Evolutionary conservation across 768 basidiomycete species (phyloP).

Genomic region (Pulveroboletus sp.): DNA sequence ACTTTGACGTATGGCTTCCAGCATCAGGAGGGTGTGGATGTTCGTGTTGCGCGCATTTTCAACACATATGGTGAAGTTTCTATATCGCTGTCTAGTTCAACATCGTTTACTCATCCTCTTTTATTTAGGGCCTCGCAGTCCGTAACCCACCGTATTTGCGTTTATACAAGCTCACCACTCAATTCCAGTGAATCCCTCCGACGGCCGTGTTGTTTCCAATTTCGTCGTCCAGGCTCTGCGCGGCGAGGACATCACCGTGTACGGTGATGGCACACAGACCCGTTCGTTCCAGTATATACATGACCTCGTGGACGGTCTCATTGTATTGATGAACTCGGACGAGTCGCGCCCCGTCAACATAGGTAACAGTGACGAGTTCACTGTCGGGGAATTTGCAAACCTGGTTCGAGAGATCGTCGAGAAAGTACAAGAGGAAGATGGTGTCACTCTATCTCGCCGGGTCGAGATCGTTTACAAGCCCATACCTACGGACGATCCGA

Average conservation of each 20-base stretch:
- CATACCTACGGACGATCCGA: constrained; percentile 91
- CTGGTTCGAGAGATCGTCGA: constrained; percentile 89
- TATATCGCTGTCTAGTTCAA: too few relatives aligned
- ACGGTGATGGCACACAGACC: constrained; percentile 90
- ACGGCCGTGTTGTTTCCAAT: constrained; percentile 98
- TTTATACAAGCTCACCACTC: constrained; percentile 22
- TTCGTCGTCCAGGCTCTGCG: constrained; percentile 97
- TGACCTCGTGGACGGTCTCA: constrained; percentile 92
- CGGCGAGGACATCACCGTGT: constrained; percentile 96
- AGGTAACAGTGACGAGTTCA: constrained; percentile 93
- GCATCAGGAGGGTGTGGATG: constrained; percentile 90
- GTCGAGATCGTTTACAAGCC: constrained; percentile 72
- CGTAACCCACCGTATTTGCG: constrained; percentile 31
- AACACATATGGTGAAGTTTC: constrained; percentile 73
- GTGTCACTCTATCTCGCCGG: constrained; percentile 43
- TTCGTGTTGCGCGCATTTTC: constrained; percentile 97
- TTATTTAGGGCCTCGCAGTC: constrained; percentile 58
- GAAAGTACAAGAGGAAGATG: constrained; percentile 86
- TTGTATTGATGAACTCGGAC: constrained; percentile 90
- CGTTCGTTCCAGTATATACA: constrained; percentile 98
- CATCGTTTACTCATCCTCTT: background rate
- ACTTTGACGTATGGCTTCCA: constrained; percentile 97
- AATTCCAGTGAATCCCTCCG: constrained; percentile 82
- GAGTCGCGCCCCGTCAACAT: constrained; percentile 96
- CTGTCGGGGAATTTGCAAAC: constrained; percentile 90